Base-by-base conservation (phyloP, 352 stramenopile genomes). In the Pythium grandisporangium region DNA sequence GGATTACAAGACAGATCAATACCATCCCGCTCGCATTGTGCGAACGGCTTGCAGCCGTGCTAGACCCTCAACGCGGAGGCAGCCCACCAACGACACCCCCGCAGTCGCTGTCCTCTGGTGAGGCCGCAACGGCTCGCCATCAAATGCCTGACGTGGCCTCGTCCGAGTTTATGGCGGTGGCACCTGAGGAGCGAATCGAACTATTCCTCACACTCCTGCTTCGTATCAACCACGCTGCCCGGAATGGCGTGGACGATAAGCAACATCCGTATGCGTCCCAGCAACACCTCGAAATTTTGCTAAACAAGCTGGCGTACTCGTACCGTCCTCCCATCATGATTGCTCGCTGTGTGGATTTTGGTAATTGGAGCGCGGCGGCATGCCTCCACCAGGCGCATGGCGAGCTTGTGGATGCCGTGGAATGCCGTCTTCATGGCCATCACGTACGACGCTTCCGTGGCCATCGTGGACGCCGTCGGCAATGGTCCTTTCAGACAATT, bases 311-410 rank as follows among this genome's bases (percentile, higher is more conserved):
- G 16, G 66, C 63, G n/a, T 30, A 60, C 8, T 68, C 69, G 36
- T 93, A 91, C 48, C 77, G 80, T 0, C 77, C 80, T 5, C 78
- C 80, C 3, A 66, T 87, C 12, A 67, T 93, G 57, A 64, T 90
- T 16, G 55, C 79, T 22, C 72, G 80, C 6, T 91, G 77, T 51
- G 63, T 86, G 6, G 80, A 93, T 55, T 91, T 80, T 27, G 70
- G 61, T 12, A 91, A 93, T 43, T 93, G 80, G 80, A 71, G 58
- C 17, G 80, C 77, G 0, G 80, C 80, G 1, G 80, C 80, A 1
- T 73, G 62, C 41, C 61, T 91, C 16, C 89, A 90, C 30, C 69
- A 93, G 63, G 77, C 63, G 2, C 71, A 93, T 19, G 77, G 68
- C 10, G 80, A 90, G 44, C 52, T 87, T 2, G 73, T 93, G 1